Base-by-base conservation (phyloP, 2,329 filamentous ascomycete species). In the Septoria petroselini region DNA sequence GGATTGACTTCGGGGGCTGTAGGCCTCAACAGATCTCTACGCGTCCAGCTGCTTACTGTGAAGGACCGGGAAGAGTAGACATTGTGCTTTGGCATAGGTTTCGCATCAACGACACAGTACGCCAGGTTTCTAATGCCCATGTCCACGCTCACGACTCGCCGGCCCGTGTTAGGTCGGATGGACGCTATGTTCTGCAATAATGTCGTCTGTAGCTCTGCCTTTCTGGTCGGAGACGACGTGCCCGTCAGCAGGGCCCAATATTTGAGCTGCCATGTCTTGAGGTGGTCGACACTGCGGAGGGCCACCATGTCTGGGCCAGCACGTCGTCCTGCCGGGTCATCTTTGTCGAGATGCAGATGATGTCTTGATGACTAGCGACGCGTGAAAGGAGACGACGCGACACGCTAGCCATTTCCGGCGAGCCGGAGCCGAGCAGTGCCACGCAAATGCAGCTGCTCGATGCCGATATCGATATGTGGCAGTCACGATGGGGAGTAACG, bases 81-180 rank as follows among this genome's bases (percentile, higher is more conserved):
- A 4, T 34, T 37, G 15, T 15, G 18, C 14, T 21, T n/a, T 14
- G 43, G 14, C 12, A 11, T 11, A 27, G 33, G 34, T 34, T 47
- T 37, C 29, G 58, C 51, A 46, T 64, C 58, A 31, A 67, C 21
- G 6, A 88, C 75, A 57, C 85, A 86, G 65, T 82, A 88, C 1
- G 87, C 88, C 3, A 94, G 73, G 65, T 94, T 94, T 35, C 81
- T 82, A 58, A 94, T 86, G 3, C 88, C 88, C 81, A 93, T 85
- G 66, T 94, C 88, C 54, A 94, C 85, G 64, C 86, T 91, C 27
- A 93, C 68, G 18, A 93, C 75, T 35, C 83, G 76, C 12, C 9
- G 25, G 17, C 31, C 14, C 49, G 40, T 46, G 34, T 25, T 23
- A 18, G 34, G 30, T 2, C 17, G 19, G 12, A 18, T 27, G 27